phyloP scores from a whole-genome alignment of 306 rosid species.

The Quercus ilex region DNA sequence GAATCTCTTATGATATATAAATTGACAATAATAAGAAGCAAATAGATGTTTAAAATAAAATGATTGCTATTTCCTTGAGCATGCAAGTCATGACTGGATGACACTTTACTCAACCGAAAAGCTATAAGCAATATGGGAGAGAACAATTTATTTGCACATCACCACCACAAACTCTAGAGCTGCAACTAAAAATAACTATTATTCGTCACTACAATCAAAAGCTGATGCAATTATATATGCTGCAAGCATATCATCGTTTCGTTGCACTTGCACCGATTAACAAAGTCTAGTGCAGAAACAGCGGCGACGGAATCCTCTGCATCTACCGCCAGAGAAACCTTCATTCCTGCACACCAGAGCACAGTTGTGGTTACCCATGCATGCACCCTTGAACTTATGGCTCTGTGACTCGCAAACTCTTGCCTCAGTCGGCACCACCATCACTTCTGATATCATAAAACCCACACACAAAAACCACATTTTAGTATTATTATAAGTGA shows the following conservation, averaged over 20 bases:
- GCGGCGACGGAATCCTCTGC: constrained; percentile 48
- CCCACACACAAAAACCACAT: background rate
- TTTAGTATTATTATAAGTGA: too few relatives aligned
- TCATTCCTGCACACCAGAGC: constrained; percentile 39
- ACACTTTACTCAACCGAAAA: too few relatives aligned
- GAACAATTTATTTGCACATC: background rate
- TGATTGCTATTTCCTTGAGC: background rate
- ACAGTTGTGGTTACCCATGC: constrained; percentile 31
- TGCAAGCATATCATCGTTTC: background rate
- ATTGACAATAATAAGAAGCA: background rate
- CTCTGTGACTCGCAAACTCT: constrained; percentile 42
- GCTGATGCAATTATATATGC: background rate
- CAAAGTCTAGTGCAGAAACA: constrained; percentile 47
- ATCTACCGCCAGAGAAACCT: constrained; percentile 45
- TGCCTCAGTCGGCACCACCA: constrained; percentile 35
- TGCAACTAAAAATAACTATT: background rate
- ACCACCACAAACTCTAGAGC: background rate
- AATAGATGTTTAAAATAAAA: background rate
- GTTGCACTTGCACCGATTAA: background rate
- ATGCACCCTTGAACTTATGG: constrained; percentile 34
- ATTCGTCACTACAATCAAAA: background rate
- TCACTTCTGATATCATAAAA: constrained; percentile 6
- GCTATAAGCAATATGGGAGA: background rate
- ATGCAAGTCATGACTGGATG: background rate
- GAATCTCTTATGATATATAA: background rate